Evolutionary conservation across 352 stramenopile genomes (phyloP).

Genomic region (Globisporangium mamillatum): DNA sequence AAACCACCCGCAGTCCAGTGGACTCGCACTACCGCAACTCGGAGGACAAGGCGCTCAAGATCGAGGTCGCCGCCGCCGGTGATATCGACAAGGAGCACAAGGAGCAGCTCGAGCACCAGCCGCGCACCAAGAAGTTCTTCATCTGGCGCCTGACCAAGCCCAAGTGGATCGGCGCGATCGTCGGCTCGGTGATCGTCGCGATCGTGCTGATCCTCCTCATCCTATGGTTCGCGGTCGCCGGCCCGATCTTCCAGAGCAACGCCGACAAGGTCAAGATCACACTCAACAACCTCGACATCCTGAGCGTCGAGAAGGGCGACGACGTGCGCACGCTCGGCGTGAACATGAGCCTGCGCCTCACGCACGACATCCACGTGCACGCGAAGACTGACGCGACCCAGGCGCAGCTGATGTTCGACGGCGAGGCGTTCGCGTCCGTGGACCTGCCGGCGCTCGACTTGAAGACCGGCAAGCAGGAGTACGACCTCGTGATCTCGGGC

Average conservation of each 20-base stretch:
- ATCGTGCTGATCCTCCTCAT: conserved; percentile 53
- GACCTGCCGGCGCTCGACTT: conserved; percentile 54
- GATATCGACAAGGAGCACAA: conserved; percentile 37
- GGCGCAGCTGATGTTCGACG: conserved; percentile 40
- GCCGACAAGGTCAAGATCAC: conserved; percentile 49
- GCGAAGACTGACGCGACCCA: conserved; percentile 53
- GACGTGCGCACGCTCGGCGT: conserved; percentile 32
- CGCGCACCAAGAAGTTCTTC: conserved; percentile 34
- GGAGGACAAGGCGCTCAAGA: conserved; percentile 17
- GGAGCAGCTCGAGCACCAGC: conserved; percentile 14
- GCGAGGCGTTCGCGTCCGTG: conserved; percentile 41
- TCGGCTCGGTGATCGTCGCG: conserved; percentile 34
- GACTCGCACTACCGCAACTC: conserved; percentile 12
- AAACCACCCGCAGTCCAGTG: not conserved
- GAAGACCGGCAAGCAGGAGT: conserved; percentile 38
- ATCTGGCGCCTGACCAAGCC: conserved; percentile 53
- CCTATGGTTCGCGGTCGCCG: conserved; percentile 59
- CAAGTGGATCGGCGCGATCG: conserved; percentile 45
- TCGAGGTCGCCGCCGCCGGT: conserved; percentile 27
- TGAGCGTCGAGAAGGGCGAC: conserved; percentile 30
- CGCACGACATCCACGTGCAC: conserved; percentile 40
- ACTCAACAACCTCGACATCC: conserved; percentile 71
- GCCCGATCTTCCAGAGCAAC: conserved; percentile 58
- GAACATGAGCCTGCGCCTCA: conserved; percentile 51
- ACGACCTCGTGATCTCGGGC: conserved; percentile 49